Conservation (phyloP, 805 yeast species). For the Saccharomycopsis vini region DNA sequence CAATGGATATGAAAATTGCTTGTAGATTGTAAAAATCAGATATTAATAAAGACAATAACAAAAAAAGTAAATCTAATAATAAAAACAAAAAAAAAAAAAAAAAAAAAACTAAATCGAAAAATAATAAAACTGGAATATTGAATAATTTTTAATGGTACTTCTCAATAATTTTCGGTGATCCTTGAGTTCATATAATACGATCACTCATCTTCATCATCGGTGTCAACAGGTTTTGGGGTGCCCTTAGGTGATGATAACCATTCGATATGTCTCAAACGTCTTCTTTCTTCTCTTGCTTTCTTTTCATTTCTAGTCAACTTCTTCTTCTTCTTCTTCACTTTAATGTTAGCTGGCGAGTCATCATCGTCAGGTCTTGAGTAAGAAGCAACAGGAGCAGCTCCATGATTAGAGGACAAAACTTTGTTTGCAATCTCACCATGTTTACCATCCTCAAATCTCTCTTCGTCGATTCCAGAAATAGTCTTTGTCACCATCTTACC, state of each 20-base stretch:
- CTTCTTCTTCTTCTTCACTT: slow-evolving; percentile 89
- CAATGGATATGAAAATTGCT: no score
- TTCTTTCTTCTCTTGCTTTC: slow-evolving; percentile 84
- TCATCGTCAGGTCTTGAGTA: slow-evolving; percentile 43
- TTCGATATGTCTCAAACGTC: slow-evolving; percentile 86
- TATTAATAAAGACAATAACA: no score
- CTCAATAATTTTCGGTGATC: no score
- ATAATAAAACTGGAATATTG: not conserved
- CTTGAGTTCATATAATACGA: no score
- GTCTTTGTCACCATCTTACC: slow-evolving; percentile 86
- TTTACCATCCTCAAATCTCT: slow-evolving; percentile 77
- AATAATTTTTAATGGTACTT: no score
- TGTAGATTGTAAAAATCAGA: no score
- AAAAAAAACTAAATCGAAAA: no score
- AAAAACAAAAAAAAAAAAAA: no score
- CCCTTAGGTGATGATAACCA: slow-evolving; percentile 98
- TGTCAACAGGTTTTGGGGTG: slow-evolving; percentile 87
- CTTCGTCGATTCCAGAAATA: slow-evolving; percentile 59
- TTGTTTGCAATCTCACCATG: slow-evolving; percentile 46
- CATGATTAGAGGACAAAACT: slow-evolving; percentile 38
- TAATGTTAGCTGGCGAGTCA: slow-evolving; percentile 93
- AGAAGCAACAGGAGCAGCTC: slow-evolving; percentile 30
- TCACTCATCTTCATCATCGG: slow-evolving; percentile 62
- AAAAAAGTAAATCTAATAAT: no score
- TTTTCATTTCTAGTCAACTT: slow-evolving; percentile 95